Evolutionary conservation across 208 protist species (phyloP).

Genomic region (Wallacemonas sp.): DNA sequence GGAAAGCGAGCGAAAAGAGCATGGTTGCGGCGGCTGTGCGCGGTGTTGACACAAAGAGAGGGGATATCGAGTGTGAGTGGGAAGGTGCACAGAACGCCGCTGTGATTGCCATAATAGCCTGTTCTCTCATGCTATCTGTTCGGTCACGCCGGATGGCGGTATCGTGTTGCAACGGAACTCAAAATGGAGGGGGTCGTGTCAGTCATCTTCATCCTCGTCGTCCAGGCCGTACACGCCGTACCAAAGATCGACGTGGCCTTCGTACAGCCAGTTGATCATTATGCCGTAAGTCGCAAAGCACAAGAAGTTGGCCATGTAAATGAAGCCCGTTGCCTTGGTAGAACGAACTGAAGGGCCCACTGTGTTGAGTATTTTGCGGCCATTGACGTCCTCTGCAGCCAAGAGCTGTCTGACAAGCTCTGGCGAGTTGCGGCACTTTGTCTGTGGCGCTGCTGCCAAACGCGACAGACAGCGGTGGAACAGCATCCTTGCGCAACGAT

Average conservation of each 20-base stretch:
- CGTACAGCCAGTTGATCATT: conserved; percentile 81
- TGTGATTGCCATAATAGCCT: too few species aligned
- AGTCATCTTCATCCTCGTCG: conserved; percentile 59
- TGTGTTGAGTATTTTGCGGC: conserved; percentile 20
- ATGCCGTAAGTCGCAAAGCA: conserved; percentile 67
- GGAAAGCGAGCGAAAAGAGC: too few species aligned
- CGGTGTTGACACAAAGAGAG: too few species aligned
- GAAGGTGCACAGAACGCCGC: too few species aligned
- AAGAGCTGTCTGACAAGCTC: neutral
- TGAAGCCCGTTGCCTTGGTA: conserved; percentile 15
- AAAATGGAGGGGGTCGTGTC: too few species aligned
- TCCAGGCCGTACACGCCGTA: conserved; percentile 71
- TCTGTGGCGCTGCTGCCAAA: neutral
- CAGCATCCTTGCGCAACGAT: neutral
- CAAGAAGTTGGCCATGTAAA: conserved; percentile 31
- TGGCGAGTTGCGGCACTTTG: neutral
- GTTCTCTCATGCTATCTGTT: too few species aligned
- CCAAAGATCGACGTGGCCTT: conserved; percentile 78
- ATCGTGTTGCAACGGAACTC: too few species aligned
- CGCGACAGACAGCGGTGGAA: neutral
- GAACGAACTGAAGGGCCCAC: conserved; percentile 17
- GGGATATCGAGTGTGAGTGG: too few species aligned
- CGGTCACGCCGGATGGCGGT: too few species aligned
- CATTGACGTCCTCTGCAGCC: neutral
- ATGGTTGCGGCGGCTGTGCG: too few species aligned